phyloP scores from a whole-genome alignment of 306 rosid genomes.

The Cicer pinnatifidum region DNA sequence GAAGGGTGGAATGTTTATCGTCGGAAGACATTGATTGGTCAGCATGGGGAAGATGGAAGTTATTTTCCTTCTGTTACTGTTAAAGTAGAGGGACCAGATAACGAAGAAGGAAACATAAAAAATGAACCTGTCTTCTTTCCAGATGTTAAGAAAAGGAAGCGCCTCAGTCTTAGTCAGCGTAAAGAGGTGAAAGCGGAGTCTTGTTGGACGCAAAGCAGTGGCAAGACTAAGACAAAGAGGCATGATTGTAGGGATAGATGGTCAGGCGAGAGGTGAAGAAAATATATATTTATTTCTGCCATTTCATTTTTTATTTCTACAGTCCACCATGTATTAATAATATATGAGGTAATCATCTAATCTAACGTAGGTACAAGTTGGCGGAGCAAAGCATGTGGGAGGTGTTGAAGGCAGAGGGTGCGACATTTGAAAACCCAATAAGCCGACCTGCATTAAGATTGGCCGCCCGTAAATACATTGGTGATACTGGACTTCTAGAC shows the following conservation, averaged over 20 bases:
- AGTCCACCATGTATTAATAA: background rate
- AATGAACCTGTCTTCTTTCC: conserved; percentile 48
- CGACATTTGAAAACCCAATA: conserved; percentile 72
- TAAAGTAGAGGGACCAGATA: conserved; percentile 50
- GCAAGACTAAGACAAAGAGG: conserved; percentile 51
- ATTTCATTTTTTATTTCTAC: background rate
- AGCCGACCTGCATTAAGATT: conserved; percentile 64
- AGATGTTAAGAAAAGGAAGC: conserved; percentile 53
- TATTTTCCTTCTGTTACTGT: conserved; percentile 43
- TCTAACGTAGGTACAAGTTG: conserved; percentile 60
- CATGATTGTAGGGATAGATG: conserved; percentile 60
- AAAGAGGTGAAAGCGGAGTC: conserved; percentile 57
- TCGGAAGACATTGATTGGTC: conserved; percentile 41
- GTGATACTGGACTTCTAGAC: conserved; percentile 93
- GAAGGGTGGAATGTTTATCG: conserved; percentile 53
- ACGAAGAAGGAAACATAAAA: conserved; percentile 47
- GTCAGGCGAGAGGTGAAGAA: conserved; percentile 65
- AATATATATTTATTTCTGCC: background rate
- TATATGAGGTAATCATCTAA: conserved; percentile 10
- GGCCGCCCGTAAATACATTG: conserved; percentile 71
- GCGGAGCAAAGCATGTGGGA: conserved; percentile 77
- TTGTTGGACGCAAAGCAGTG: conserved; percentile 28
- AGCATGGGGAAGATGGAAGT: conserved; percentile 43
- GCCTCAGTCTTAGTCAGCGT: conserved; percentile 56
- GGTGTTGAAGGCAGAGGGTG: conserved; percentile 68